phyloP scores from a whole-genome alignment of 139 green algal genomes.

The Ettlia oleoabundans region DNA sequence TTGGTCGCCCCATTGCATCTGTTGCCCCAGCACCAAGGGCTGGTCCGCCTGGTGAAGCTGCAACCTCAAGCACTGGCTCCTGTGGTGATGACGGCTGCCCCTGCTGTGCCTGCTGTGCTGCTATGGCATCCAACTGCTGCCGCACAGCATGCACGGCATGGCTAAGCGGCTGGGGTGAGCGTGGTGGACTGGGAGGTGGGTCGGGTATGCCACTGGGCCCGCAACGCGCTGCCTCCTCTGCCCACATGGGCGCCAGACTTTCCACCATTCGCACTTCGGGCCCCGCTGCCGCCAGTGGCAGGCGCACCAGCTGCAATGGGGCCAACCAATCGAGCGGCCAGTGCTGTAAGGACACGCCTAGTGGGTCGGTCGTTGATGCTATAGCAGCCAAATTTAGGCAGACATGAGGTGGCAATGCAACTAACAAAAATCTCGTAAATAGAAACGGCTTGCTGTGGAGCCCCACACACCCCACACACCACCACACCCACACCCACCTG shows the following conservation, averaged over 20 bases:
- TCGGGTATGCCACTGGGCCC: constrained; percentile 49
- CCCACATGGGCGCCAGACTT: constrained; percentile 90
- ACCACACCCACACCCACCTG: constrained; percentile 55
- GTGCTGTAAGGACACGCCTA: too few relatives aligned
- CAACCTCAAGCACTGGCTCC: neutral
- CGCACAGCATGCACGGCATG: constrained; percentile 21
- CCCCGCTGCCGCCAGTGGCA: constrained; percentile 64
- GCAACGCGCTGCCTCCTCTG: constrained; percentile 72
- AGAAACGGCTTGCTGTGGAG: too few relatives aligned
- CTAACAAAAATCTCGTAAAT: too few relatives aligned
- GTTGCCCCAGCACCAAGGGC: neutral
- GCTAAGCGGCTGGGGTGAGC: constrained; percentile 46
- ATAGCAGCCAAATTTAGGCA: too few relatives aligned
- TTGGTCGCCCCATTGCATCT: too few relatives aligned
- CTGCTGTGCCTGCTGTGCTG: neutral
- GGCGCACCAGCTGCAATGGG: constrained; percentile 64
- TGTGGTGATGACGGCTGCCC: neutral
- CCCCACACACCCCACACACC: too few relatives aligned
- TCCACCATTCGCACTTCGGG: constrained; percentile 75
- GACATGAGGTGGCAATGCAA: too few relatives aligned
- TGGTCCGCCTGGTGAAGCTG: neutral
- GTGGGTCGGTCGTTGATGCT: neutral
- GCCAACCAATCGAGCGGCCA: too few relatives aligned
- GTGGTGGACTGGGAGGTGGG: constrained; percentile 59
- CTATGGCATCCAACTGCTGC: constrained; percentile 18